Evolutionary conservation across 371 early-diverging fungal genomes (phyloP), one percentile per base, ranked within the genome.

Genomic region (Mortierella sp.): DNA sequence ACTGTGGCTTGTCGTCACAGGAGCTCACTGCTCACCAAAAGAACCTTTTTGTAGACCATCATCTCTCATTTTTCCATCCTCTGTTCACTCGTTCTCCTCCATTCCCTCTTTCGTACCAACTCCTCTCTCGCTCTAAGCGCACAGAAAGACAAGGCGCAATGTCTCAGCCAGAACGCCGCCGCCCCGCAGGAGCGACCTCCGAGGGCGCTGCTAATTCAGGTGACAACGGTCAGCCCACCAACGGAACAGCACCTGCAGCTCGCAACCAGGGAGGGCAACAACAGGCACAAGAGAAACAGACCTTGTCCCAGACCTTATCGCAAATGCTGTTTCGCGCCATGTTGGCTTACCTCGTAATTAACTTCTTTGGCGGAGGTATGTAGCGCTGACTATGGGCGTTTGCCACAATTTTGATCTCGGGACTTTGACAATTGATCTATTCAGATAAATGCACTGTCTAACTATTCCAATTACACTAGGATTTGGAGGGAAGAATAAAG

Each of bases 291-390:
- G 63, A 67, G 50, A 68, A 63, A 22, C 70, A 68, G 53, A 38
- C 66, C 19, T 36, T 76, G 4, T 32, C 22, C 10, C 69, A 81
- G 32, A 67, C 73, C 0, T 3, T 72, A 40, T 66, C 63, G 65
- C 82, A 81, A 55, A 66, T 81, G 63, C 11, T 76, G 38, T 48
- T 50, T 13, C 82, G 82, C 7, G 82, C 82, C 28, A 59, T 76
- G 66, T 53, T 81, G 33, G 82, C 60, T 60, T 75, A 72, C 21
- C 21, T 53, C 8, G 40, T 81, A 53, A 50, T 81, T 28, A 55
- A 52, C 22, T 53, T 81, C 33, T 55, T 81, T 24, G 69, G 45
- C 52, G 70, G 76, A 62, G 68, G 75, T 71, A 66, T 60, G 70
- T 60, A 22, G 28, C 28, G 2, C 9, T 55, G 28, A 24, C 28